Base-by-base conservation (phyloP, 192 early-diverging fungal species). In the Backusella psychrophila region DNA sequence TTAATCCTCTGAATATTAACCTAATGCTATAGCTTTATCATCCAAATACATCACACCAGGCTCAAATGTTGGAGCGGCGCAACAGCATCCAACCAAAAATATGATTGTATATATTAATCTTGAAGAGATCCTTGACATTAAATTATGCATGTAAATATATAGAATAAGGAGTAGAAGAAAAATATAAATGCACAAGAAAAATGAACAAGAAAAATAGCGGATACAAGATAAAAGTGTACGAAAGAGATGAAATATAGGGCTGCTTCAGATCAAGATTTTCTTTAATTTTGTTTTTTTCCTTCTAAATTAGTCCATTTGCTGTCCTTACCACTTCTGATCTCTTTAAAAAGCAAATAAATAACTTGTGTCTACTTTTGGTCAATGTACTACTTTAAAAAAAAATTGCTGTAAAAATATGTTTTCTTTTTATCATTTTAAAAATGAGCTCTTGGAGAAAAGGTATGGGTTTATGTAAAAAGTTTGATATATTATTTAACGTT, bases 311-410 rank as follows among this genome's bases (percentile, higher is more conserved):
- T 63, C 46, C 6, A 49, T 49, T 49, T 49, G 56, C 26, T 63
- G 26, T 26, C 56, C 23, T 29, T 14, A 23, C 26, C n/a, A 63
- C 12, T 63, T 29, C 26, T 63, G 3, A 63, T 63, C 21, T 19
- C 56, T 63, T 63, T 63, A 63, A 63, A 63, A 63, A 63, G 56
- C 56, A 63, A 63, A 63, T 29, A 63, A 63, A 63, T 63, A 63
- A 63, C 56, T 63, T 63, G 56, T 63, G 3, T 63, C 56, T 63
- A 63, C 56, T 63, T 63, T 63, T 63, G 23, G 56, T 63, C 56
- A 63, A 63, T 63, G 56, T 63, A 63, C 56, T 63, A 63, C 56
- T 63, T 63, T 63, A 63, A 39, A 38, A 38, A 38, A 38, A 12
- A 33, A 33, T 3, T 33, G 33, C 33, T 33, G 33, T 33, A 33